A percentile compares a stretch with the other conserved stretches of the same genome.
Evolutionary conservation across 306 rosid species (phyloP).

Genomic region (Pyrus betulifolia): DNA sequence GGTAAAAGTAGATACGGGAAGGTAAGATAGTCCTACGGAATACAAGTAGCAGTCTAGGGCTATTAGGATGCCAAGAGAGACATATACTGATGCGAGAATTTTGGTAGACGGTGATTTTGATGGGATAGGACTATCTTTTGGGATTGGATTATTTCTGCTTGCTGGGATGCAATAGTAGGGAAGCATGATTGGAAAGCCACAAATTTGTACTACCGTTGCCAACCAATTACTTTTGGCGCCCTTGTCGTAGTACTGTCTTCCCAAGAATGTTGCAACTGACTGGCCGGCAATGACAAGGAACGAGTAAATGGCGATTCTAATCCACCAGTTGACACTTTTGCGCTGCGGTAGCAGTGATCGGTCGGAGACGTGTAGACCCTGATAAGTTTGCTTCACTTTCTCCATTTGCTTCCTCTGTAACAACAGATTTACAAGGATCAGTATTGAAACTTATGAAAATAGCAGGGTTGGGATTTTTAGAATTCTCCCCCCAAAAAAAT

Average conservation of each 20-base stretch:
- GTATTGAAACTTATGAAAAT: not conserved
- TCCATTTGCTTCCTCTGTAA: not conserved
- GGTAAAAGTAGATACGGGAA: conserved; percentile 41
- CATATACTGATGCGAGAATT: conserved; percentile 12
- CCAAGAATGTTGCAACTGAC: conserved; percentile 21
- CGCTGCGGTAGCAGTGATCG: not conserved
- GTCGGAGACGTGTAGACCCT: not conserved
- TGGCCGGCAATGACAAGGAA: conserved; percentile 24
- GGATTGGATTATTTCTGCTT: conserved; percentile 1
- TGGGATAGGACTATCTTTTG: not conserved
- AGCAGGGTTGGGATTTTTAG: not conserved
- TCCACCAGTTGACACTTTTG: conserved; percentile 17
- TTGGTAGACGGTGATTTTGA: not conserved
- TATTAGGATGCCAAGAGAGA: conserved; percentile 19
- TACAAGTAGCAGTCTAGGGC: conserved; percentile 18
- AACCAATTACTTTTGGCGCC: conserved; percentile 37
- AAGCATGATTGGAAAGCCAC: conserved; percentile 34
- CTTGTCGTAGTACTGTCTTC: conserved; percentile 27
- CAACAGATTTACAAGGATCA: not conserved
- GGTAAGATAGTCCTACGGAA: conserved; percentile 31
- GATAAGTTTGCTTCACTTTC: not conserved
- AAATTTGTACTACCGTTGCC: conserved; percentile 19
- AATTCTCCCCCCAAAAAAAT: not conserved
- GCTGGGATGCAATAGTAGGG: conserved; percentile 16
- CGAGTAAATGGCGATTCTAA: conserved; percentile 12